Evolutionary conservation across 495 filamentous ascomycete genomes (phyloP).

Genomic region (Podospora comata): DNA sequence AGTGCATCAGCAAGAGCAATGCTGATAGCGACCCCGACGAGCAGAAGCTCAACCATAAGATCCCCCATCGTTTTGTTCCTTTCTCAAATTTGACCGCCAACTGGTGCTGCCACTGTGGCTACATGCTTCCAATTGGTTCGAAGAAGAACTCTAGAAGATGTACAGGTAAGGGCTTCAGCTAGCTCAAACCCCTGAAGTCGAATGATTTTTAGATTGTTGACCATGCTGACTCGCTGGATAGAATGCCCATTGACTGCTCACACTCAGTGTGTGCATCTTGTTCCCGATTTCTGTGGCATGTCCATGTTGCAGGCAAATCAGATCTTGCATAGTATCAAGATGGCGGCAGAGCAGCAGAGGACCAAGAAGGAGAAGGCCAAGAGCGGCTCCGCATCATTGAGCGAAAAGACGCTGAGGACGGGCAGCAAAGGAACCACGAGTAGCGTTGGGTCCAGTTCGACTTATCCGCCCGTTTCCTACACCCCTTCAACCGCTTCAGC

Average conservation of each 20-base stretch:
- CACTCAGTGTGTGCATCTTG: conserved; percentile 86
- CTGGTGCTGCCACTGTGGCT: conserved; percentile 99
- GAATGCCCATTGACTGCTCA: conserved; percentile 94
- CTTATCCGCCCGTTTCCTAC: conserved; percentile 32
- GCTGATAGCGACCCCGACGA: conserved; percentile 97
- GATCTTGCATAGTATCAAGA: conserved; percentile 66
- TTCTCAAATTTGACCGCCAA: conserved; percentile 97
- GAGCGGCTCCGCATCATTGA: conserved; percentile 51
- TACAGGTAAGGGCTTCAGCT: conserved; percentile 54
- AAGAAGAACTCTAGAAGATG: conserved; percentile 93
- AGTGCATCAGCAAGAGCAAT: conserved; percentile 99
- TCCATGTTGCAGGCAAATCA: conserved; percentile 96
- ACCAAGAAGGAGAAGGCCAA: conserved; percentile 57
- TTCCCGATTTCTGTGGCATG: conserved; percentile 99
- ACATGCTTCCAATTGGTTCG: conserved; percentile 85
- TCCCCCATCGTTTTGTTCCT: conserved; percentile 90
- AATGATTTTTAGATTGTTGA: conserved; percentile 20
- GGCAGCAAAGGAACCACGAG: conserved; percentile 42
- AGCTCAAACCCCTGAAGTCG: conserved; percentile 5
- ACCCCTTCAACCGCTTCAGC: conserved; percentile 39
- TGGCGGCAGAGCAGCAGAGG: conserved; percentile 29
- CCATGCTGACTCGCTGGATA: conserved; percentile 29
- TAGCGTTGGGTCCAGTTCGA: conserved; percentile 27
- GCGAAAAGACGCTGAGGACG: conserved; percentile 63
- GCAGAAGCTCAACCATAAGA: conserved; percentile 98